Evolutionary conservation across 768 basidiomycete species (phyloP), one percentile per base, ranked within the genome.

Genomic region (Lyophyllum semitale): DNA sequence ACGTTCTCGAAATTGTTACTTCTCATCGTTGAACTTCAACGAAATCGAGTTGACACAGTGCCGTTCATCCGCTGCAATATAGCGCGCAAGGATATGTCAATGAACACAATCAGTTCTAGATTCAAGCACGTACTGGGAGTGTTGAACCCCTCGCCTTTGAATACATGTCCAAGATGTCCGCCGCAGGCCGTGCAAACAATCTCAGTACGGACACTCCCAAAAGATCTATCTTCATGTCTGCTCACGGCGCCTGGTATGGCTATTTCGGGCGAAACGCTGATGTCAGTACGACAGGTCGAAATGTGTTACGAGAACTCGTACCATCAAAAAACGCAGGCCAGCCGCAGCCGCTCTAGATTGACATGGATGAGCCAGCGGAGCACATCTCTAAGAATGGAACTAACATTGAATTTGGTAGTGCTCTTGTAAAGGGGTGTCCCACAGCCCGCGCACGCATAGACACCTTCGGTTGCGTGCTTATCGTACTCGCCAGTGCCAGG

Each of bases 311-410:
- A 12, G 33, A 23, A 29, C 8, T 62, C 73, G 53, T 58, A 89
- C 90, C 90, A 67, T 96, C 95, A 67, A 89, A 98, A 80, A 97
- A 98, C 1, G 95, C 93, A n/a, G 95, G 95, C 95, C 95, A 98
- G 22, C 95, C 95, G 64, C 93, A 96, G 8, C 93, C 93, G 55
- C 91, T 94, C 80, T 81, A 50, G 17, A 43, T 41, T 29, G 5
- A 59, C 20, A 12, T 46, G 25, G 23, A 29, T 22, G 29, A 48
- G 17, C 32, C 11, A 13, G 32, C 44, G 15, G 12, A 42, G 32
- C 11, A 32, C 4, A 11, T 13, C 8, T 25, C 37, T 33, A 18
- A 12, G 11, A 22, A 51, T 9, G 35, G 8, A 40, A 66, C 76
- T 27, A 37, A 82, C 80, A 63, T 89, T 81, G 72, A 96, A 97